Evolutionary conservation across 306 rosid species (phyloP).

Genomic region (Quercus suber): DNA sequence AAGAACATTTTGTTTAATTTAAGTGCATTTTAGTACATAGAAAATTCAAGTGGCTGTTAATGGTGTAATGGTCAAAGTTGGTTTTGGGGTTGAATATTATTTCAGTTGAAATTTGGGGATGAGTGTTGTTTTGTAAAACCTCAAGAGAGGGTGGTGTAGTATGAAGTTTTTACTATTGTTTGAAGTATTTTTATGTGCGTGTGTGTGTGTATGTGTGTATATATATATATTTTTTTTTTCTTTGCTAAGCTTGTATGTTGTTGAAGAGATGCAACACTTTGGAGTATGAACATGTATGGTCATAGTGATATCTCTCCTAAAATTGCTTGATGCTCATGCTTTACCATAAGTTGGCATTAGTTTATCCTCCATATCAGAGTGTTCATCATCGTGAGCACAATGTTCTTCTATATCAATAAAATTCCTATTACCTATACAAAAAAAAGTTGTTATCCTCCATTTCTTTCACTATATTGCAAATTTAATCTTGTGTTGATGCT

Average conservation of each 20-base stretch:
- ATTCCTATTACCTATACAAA: too few relatives aligned
- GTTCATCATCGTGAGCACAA: too few relatives aligned
- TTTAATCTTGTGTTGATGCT: neutral
- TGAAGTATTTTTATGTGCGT: neutral
- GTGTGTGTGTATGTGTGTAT: rapidly evolving
- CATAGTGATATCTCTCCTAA: neutral
- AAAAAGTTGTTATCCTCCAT: neutral
- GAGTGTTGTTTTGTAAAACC: too few relatives aligned
- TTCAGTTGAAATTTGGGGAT: too few relatives aligned
- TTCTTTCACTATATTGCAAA: neutral
- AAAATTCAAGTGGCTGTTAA: too few relatives aligned
- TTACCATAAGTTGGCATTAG: neutral
- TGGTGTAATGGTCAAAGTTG: too few relatives aligned
- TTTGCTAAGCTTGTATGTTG: neutral
- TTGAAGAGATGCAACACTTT: neutral
- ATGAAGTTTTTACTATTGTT: neutral
- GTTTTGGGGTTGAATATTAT: too few relatives aligned
- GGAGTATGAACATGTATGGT: neutral
- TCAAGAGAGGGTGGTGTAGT: too few relatives aligned
- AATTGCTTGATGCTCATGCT: neutral
- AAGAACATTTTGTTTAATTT: too few relatives aligned
- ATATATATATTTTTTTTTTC: too few relatives aligned
- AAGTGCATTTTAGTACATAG: too few relatives aligned
- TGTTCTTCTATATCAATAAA: too few relatives aligned
- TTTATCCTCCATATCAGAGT: neutral